phyloP scores from a whole-genome alignment of 345 rosid species.

The Cardamine chenopodiifolia region DNA sequence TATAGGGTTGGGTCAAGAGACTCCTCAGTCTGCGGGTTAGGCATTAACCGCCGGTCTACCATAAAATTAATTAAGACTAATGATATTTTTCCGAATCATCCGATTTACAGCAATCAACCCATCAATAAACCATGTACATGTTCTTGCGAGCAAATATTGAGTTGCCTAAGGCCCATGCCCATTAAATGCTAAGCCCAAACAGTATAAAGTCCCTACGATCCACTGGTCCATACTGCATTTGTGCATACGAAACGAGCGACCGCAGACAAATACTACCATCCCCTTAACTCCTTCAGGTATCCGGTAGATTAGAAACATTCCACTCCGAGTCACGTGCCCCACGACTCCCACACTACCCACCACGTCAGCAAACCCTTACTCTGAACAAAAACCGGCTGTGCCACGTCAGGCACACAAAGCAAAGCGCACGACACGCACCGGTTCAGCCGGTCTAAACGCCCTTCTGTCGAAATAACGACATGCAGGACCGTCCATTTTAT shows the following conservation, averaged over 20 bases:
- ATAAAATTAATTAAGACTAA: too few species aligned
- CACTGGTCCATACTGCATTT: not conserved
- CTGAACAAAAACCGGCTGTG: conserved; percentile 41
- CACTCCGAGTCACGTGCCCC: conserved; percentile 53
- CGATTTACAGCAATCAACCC: too few species aligned
- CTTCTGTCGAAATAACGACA: conserved; percentile 11
- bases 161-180: conserved; percentile 1
- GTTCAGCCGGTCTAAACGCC: conserved; percentile 41
- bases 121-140: too few species aligned
- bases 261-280: not conserved
- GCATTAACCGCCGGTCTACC: too few species aligned
- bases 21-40: not conserved
- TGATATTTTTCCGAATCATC: too few species aligned
- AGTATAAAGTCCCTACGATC: not conserved
- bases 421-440: conserved; percentile 52
- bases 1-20: conserved; percentile 5
- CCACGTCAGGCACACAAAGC: conserved; percentile 33
- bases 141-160: not conserved
- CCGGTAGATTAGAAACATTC: conserved; percentile 38
- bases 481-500: conserved; percentile 33
- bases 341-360: conserved; percentile 34
- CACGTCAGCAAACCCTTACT: conserved; percentile 38
- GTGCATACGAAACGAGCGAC: not conserved
- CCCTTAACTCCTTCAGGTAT: not conserved
- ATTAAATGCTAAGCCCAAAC: not conserved